A percentile compares a stretch with the other conserved stretches of the same genome.
These are phyloP conservation scores for Calonectria montana DNA, from an alignment of 2,329 filamentous ascomycete genomes.

Conservation along the genomic window DNA sequence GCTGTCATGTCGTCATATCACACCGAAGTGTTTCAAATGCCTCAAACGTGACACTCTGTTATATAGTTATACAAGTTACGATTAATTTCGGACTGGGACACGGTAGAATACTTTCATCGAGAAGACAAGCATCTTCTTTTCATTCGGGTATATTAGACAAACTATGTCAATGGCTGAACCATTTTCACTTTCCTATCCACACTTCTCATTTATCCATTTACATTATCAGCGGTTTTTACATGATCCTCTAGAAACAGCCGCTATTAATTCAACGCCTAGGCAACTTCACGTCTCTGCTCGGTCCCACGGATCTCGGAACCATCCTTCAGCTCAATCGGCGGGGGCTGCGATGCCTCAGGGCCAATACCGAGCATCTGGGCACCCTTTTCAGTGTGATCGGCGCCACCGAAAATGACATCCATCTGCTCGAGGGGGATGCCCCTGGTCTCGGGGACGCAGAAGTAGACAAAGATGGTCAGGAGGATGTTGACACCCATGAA, in stretches of 20 bases:
- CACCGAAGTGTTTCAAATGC: neutral
- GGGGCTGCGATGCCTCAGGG: neutral
- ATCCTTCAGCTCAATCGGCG: constrained; percentile 35
- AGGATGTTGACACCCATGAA: constrained; percentile 53
- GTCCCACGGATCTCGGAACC: constrained; percentile 35
- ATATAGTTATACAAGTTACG: neutral
- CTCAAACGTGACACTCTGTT: neutral
- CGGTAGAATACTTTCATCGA: neutral
- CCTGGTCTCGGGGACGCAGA: constrained; percentile 65
- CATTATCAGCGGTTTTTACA: neutral
- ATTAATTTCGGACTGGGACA: neutral
- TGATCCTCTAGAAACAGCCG: neutral
- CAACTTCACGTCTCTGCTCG: constrained; percentile 37
- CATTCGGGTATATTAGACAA: constrained; percentile 18
- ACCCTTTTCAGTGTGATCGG: constrained; percentile 43
- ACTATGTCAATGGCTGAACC: neutral
- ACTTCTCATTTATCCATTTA: neutral
- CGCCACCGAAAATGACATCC: constrained; percentile 67
- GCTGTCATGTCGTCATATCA: neutral
- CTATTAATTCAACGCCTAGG: constrained; percentile 15
- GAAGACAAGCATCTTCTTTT: neutral
- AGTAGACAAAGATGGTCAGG: constrained; percentile 61
- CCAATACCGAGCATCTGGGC: constrained; percentile 42
- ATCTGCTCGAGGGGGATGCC: constrained; percentile 70
- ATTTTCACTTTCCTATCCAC: neutral